Conservation (phyloP, 371 early-diverging fungal species). For the Saksenaea vasiformis region DNA sequence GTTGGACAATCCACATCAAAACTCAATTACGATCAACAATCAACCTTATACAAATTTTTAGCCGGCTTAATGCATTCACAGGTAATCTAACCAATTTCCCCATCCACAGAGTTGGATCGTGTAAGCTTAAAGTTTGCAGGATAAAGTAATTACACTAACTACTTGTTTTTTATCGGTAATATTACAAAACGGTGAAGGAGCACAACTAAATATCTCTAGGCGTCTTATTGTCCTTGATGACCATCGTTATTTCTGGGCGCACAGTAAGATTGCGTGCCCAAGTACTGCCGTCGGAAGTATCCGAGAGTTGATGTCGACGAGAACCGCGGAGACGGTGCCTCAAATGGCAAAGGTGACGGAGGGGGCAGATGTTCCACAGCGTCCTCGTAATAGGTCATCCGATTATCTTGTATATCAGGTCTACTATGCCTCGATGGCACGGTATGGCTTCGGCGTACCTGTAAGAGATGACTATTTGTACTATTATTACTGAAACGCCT, state of each 20-base stretch:
- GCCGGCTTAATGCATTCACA: too few species aligned
- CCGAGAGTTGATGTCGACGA: neutral
- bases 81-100: too few species aligned
- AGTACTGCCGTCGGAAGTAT: neutral
- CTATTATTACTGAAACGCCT: neutral
- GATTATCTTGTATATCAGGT: conserved; percentile 9
- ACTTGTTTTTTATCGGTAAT: too few species aligned
- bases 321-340: neutral
- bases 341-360: neutral
- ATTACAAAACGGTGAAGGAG: too few species aligned
- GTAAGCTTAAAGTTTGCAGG: too few species aligned
- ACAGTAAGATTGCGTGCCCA: neutral
- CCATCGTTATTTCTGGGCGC: neutral
- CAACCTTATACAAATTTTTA: too few species aligned
- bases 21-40: too few species aligned
- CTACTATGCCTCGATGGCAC: conserved; percentile 80
- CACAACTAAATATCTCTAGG: neutral
- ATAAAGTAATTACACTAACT: too few species aligned
- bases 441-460: conserved; percentile 90
- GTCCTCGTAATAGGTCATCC: neutral
- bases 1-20: too few species aligned
- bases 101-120: too few species aligned
- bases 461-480: conserved; percentile 94
- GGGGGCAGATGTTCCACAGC: neutral
- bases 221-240: neutral